Conservation (phyloP, 768 basidiomycete genomes). For the Xerocomellus intermedius region DNA sequence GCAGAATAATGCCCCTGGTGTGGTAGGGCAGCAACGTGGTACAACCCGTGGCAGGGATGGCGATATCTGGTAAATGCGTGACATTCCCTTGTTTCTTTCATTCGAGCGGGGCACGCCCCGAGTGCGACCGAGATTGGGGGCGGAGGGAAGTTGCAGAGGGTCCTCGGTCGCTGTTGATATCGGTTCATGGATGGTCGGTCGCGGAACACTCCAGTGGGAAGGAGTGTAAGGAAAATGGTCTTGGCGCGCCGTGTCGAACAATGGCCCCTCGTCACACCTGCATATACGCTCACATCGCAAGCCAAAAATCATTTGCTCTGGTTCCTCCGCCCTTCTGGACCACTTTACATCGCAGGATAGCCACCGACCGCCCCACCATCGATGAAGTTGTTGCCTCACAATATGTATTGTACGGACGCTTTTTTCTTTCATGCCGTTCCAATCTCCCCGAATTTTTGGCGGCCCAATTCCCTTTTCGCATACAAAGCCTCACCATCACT, state of each 20-base stretch:
- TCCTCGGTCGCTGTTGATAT: conserved; percentile 38
- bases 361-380: conserved; percentile 25
- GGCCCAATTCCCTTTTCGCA: conserved; percentile 31
- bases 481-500: conserved; percentile 22
- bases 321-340: conserved; percentile 18
- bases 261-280: conserved; percentile 2
- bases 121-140: conserved; percentile 45
- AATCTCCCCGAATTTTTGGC: conserved; percentile 12
- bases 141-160: conserved; percentile 33
- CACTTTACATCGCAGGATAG: conserved; percentile 18
- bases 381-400: conserved; percentile 39
- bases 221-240: conserved; percentile 22
- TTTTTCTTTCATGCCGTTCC: conserved; percentile 56
- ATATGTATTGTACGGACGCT: conserved; percentile 70
- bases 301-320: conserved; percentile 7
- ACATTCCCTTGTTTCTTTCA: conserved; percentile 30
- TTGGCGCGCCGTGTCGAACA: conserved; percentile 25
- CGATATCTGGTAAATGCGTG: conserved; percentile 43
- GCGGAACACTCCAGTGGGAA: conserved; percentile 21
- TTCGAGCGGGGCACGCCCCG: conserved; percentile 41
- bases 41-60: conserved; percentile 42
- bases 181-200: conserved; percentile 35
- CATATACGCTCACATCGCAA: conserved; percentile 20
- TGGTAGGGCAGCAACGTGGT: conserved; percentile 45
- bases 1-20: conserved; percentile 52